These are phyloP conservation scores for Tolypocladium paradoxum DNA, from an alignment of 2,329 filamentous ascomycete species.

Conservation along the genomic window DNA sequence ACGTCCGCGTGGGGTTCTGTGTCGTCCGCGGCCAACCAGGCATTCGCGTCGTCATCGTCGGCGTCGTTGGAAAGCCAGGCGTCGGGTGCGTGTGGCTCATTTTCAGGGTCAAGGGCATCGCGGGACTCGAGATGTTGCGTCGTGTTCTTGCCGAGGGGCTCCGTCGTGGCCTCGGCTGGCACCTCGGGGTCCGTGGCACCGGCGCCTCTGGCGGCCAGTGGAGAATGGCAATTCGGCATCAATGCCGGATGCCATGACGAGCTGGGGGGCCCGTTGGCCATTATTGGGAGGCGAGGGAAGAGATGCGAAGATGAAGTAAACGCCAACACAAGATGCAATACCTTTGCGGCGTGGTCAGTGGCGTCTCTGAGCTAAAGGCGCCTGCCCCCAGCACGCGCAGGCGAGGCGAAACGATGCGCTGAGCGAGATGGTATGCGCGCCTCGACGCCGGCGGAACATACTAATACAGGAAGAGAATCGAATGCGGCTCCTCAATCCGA, in stretches of 20 bases:
- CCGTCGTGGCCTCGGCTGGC: conserved; percentile 5
- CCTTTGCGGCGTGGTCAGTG: background rate
- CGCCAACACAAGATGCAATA: conserved; percentile 2
- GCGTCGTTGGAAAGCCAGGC: conserved; percentile 10
- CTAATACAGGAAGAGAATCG: conserved; percentile 9
- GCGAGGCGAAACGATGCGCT: background rate
- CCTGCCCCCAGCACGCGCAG: conserved; percentile 1
- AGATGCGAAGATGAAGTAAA: conserved; percentile 2
- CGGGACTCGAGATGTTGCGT: conserved; percentile 7
- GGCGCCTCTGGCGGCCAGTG: background rate
- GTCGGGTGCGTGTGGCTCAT: conserved; percentile 5
- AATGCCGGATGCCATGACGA: conserved; percentile 30
- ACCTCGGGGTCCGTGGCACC: background rate
- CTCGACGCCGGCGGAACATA: background rate
- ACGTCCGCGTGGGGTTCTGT: background rate
- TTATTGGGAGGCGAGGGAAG: conserved; percentile 12
- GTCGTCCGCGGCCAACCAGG: conserved; percentile 13
- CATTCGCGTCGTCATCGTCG: conserved; percentile 8
- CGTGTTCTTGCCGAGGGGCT: conserved; percentile 1
- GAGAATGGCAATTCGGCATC: conserved; percentile 20
- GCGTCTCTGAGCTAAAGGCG: background rate
- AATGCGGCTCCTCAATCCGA: conserved; percentile 6
- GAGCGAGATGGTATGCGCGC: background rate
- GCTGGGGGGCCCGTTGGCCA: conserved; percentile 25
- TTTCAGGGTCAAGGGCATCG: conserved; percentile 2